Evolutionary conservation across 1,139 yeast species (phyloP).

Genomic region (Saccharomyces hybrid): DNA sequence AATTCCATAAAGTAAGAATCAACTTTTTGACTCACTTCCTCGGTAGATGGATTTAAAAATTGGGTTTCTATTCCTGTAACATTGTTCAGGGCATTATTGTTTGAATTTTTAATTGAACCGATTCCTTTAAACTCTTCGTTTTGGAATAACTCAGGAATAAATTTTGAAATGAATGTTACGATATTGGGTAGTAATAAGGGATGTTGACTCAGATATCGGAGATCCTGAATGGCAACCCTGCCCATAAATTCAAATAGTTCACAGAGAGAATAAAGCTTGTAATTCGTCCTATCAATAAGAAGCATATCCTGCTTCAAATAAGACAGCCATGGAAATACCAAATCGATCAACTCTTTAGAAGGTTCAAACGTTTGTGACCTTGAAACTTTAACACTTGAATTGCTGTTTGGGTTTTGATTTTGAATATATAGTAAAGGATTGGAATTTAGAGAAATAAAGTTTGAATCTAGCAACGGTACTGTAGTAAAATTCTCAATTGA

Average conservation of each 20-base stretch:
- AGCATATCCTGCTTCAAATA: slow-evolving; percentile 23
- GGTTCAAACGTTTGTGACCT: slow-evolving; percentile 23
- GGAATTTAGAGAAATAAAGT: slow-evolving; percentile 15
- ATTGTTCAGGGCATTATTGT: slow-evolving; percentile 3
- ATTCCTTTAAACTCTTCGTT: slow-evolving; percentile 15
- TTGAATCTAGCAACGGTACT: slow-evolving; percentile 18
- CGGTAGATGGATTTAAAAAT: neutral
- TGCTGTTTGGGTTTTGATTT: slow-evolving; percentile 8
- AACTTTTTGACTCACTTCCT: slow-evolving; percentile 7
- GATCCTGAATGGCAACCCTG: slow-evolving; percentile 26
- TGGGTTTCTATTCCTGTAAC: slow-evolving; percentile 2
- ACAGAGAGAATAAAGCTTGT: slow-evolving; percentile 26
- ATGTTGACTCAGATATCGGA: slow-evolving; percentile 21
- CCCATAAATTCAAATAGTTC: slow-evolving; percentile 30
- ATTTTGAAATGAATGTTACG: slow-evolving; percentile 20
- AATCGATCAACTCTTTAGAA: slow-evolving; percentile 15
- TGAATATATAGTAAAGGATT: slow-evolving; percentile 9
- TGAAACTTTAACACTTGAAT: slow-evolving; percentile 9
- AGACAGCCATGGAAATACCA: slow-evolving; percentile 29
- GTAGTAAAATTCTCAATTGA: slow-evolving; percentile 17
- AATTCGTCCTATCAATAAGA: slow-evolving; percentile 26
- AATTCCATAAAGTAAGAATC: slow-evolving; percentile 22
- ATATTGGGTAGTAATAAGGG: slow-evolving; percentile 21
- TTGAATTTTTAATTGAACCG: neutral
- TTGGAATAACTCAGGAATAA: slow-evolving; percentile 22